These are phyloP conservation scores for Sporisorium exsertum DNA, from an alignment of 1,284 basidiomycete species.

Conservation along the genomic window DNA sequence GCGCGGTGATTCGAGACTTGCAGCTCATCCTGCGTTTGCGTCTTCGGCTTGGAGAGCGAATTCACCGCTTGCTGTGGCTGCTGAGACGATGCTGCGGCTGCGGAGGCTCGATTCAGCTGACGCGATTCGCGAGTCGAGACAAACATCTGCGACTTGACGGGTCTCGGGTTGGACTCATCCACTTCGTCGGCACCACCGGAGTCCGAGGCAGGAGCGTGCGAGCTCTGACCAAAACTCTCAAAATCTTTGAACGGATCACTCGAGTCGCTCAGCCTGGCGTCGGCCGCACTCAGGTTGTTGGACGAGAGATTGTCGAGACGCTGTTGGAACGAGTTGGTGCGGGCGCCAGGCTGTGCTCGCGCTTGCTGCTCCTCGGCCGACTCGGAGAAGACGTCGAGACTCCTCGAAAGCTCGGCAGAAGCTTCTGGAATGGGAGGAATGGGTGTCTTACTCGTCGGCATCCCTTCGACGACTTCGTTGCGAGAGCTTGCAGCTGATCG, in stretches of 20 bases:
- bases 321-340: conserved; percentile 45
- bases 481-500: conserved; percentile 38
- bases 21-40: background rate
- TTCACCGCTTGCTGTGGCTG: background rate
- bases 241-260: conserved; percentile 56
- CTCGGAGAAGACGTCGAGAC: conserved; percentile 46
- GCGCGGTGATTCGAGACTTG: background rate
- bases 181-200: conserved; percentile 9
- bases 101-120: conserved; percentile 2
- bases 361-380: conserved; percentile 40
- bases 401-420: conserved; percentile 36
- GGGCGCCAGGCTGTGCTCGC: conserved; percentile 17
- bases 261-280: conserved; percentile 39
- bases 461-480: conserved; percentile 17
- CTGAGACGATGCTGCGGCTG: background rate
- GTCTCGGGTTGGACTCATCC: conserved; percentile 29
- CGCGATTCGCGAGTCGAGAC: conserved; percentile 20
- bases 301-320: conserved; percentile 27
- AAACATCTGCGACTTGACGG: conserved; percentile 33
- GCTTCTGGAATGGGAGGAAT: conserved; percentile 46
- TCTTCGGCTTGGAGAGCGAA: background rate
- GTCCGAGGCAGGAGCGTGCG: conserved; percentile 22
- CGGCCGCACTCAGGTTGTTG: conserved; percentile 24
- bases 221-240: conserved; percentile 56
- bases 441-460: conserved; percentile 29